Conservation (phyloP, 371 early-diverging fungal species). For the Mortierella sp. region DNA sequence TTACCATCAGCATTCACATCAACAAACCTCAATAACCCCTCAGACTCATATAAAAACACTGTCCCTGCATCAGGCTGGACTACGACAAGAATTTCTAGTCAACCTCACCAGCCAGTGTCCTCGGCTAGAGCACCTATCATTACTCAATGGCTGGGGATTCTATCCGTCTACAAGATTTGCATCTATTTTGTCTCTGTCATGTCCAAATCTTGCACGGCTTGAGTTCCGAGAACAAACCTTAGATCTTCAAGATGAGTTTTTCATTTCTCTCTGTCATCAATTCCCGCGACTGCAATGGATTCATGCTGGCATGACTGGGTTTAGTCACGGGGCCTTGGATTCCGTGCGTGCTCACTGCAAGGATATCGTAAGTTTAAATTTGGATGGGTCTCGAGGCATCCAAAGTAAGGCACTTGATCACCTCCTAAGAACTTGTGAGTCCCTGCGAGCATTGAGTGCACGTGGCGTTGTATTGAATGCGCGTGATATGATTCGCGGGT, state of each 20-base stretch:
- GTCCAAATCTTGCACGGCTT: slow-evolving; percentile 31
- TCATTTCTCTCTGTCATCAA: slow-evolving; percentile 24
- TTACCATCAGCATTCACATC: background rate
- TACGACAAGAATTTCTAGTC: slow-evolving; percentile 44
- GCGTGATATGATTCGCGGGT: slow-evolving; percentile 16
- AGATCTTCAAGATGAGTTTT: slow-evolving; percentile 53
- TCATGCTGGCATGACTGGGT: slow-evolving; percentile 49
- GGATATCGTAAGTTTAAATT: slow-evolving; percentile 33
- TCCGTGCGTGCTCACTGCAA: slow-evolving; percentile 23
- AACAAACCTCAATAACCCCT: background rate
- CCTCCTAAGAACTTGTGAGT: slow-evolving; percentile 17
- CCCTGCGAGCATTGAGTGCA: slow-evolving; percentile 25
- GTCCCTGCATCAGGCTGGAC: slow-evolving; percentile 30
- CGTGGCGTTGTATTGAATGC: slow-evolving; percentile 50
- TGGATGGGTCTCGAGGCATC: slow-evolving; percentile 49
- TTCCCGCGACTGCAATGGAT: slow-evolving; percentile 36
- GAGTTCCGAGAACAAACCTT: slow-evolving; percentile 40
- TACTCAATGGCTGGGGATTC: slow-evolving; percentile 45
- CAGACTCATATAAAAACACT: slow-evolving; percentile 28
- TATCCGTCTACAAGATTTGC: slow-evolving; percentile 45
- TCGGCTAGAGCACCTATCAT: slow-evolving; percentile 35
- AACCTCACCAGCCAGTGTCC: slow-evolving; percentile 39
- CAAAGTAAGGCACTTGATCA: slow-evolving; percentile 25
- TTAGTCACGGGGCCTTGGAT: slow-evolving; percentile 32
- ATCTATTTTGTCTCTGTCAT: slow-evolving; percentile 19